phyloP scores from a whole-genome alignment of 176 grass and related monocot genomes.

The Phragmites australis region DNA sequence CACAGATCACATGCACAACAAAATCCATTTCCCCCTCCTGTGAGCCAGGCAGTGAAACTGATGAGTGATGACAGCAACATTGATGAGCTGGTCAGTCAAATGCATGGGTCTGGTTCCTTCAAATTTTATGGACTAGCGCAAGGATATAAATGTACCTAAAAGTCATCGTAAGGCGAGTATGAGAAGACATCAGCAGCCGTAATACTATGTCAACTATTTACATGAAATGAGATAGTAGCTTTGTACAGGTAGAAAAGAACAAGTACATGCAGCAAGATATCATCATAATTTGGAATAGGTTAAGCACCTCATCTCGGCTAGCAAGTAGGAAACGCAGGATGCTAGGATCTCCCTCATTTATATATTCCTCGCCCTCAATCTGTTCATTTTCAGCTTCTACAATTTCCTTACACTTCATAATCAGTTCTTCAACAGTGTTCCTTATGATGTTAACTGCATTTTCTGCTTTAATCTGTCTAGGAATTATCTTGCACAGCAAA shows the following conservation, averaged over 20 bases:
- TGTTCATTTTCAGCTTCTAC: slow-evolving; percentile 97
- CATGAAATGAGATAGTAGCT: slow-evolving; percentile 18
- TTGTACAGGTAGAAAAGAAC: neutral
- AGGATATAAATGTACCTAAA: slow-evolving; percentile 16
- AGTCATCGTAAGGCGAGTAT: neutral
- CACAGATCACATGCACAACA: neutral
- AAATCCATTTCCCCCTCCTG: neutral
- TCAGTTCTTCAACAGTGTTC: slow-evolving; percentile 82
- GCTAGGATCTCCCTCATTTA: slow-evolving; percentile 96
- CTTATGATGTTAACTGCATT: slow-evolving; percentile 80
- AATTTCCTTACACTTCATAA: slow-evolving; percentile 84
- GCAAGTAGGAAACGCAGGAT: slow-evolving; percentile 91
- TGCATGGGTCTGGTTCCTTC: neutral
- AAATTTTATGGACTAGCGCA: neutral
- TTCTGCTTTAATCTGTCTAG: slow-evolving; percentile 91
- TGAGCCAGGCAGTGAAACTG: neutral
- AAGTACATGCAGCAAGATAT: slow-evolving; percentile 2
- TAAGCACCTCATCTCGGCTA: slow-evolving; percentile 87
- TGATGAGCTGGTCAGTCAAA: slow-evolving; percentile 16
- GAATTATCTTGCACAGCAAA: slow-evolving; percentile 88
- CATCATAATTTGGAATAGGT: slow-evolving; percentile 29
- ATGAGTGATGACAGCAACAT: neutral
- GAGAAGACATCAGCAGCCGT: neutral
- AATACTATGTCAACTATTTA: slow-evolving; percentile 16
- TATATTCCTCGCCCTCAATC: slow-evolving; percentile 90